Conservation (phyloP, 208 protist species). For the Leishmania braziliensis region DNA sequence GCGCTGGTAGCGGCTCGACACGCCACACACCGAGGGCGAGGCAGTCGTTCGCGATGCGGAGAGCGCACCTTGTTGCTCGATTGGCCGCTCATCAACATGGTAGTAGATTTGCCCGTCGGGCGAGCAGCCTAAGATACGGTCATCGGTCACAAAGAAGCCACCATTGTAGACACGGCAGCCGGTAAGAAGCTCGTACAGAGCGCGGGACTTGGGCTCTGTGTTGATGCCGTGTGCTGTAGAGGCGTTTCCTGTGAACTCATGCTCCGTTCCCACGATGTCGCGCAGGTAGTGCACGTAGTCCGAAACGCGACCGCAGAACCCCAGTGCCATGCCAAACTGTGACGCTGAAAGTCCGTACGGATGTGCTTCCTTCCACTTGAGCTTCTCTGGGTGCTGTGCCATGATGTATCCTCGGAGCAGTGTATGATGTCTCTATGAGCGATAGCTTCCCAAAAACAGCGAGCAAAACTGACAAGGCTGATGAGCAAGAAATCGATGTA, state of each 20-base stretch:
- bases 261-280: slow-evolving; percentile 71
- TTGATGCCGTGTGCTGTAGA: slow-evolving; percentile 77
- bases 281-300: slow-evolving; percentile 86
- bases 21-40: not conserved
- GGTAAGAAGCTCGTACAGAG: slow-evolving; percentile 86
- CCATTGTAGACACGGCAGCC: slow-evolving; percentile 69
- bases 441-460: not conserved
- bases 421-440: not conserved
- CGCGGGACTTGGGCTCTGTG: slow-evolving; percentile 80
- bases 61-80: not conserved
- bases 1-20: not conserved
- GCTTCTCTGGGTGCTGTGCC: slow-evolving; percentile 73
- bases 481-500: not conserved
- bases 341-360: slow-evolving; percentile 81
- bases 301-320: slow-evolving; percentile 73
- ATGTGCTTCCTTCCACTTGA: slow-evolving; percentile 55
- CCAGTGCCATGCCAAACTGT: slow-evolving; percentile 87
- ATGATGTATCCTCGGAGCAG: slow-evolving; percentile 22
- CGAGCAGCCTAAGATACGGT: slow-evolving; percentile 76
- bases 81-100: not conserved
- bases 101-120: slow-evolving; percentile 68
- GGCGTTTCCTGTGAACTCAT: slow-evolving; percentile 84
- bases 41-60: not conserved
- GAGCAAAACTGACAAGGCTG: not conserved
- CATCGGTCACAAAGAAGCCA: slow-evolving; percentile 75